phyloP scores from a whole-genome alignment of 495 filamentous ascomycete genomes.

The Trichoderma virens region DNA sequence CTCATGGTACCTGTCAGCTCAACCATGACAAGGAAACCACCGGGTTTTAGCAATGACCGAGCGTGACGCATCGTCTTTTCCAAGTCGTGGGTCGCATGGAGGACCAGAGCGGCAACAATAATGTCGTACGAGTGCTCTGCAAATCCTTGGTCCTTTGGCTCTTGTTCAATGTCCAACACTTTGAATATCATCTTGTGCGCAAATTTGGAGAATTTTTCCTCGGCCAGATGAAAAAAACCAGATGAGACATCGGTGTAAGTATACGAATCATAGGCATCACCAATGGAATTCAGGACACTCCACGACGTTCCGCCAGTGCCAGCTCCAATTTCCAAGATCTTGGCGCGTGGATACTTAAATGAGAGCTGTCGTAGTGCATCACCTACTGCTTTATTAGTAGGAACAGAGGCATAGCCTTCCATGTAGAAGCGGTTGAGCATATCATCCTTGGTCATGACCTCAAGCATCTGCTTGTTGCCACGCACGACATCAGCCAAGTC shows the following conservation, averaged over 20 bases:
- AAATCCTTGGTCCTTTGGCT: slow-evolving; percentile 43
- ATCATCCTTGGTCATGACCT: slow-evolving; percentile 25
- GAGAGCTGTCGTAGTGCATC: background rate
- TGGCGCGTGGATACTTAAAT: slow-evolving; percentile 9
- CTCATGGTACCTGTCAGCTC: slow-evolving; percentile 26
- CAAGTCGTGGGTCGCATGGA: slow-evolving; percentile 38
- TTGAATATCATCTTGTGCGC: slow-evolving; percentile 34
- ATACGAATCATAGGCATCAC: slow-evolving; percentile 26
- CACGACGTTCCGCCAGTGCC: slow-evolving; percentile 12
- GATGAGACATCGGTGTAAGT: slow-evolving; percentile 47
- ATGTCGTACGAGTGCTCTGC: slow-evolving; percentile 40
- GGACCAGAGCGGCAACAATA: slow-evolving; percentile 42
- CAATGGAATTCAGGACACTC: background rate
- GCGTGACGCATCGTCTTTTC: slow-evolving; percentile 25
- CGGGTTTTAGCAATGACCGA: slow-evolving; percentile 29
- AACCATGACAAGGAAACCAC: slow-evolving; percentile 30
- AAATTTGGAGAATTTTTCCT: slow-evolving; percentile 32
- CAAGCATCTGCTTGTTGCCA: slow-evolving; percentile 23
- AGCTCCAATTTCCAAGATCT: slow-evolving; percentile 16
- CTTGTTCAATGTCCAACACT: slow-evolving; percentile 40
- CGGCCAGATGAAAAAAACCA: slow-evolving; percentile 43
- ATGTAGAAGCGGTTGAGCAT: slow-evolving; percentile 27
- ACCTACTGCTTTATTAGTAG: background rate
- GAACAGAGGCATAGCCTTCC: slow-evolving; percentile 14
- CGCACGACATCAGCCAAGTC: slow-evolving; percentile 22